Conservation (phyloP, 1,284 basidiomycete genomes). For the Singerocomus inundabilis region DNA sequence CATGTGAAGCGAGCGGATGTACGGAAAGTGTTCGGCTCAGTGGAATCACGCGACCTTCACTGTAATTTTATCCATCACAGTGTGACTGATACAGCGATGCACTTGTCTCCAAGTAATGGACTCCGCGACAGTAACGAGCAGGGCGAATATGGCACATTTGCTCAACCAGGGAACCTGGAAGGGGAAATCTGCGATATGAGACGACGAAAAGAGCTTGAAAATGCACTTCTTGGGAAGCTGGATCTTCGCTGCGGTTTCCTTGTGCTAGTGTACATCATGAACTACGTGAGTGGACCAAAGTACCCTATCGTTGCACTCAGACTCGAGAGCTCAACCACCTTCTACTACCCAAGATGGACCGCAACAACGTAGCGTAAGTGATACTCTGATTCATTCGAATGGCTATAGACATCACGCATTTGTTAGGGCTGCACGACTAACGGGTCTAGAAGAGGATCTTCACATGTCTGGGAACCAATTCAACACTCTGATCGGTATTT, state of each 20-base stretch:
- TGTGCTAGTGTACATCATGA: constrained; percentile 66
- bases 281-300: constrained; percentile 45
- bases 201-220: constrained; percentile 43
- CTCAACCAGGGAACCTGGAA: constrained; percentile 25
- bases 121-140: not conserved
- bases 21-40: not conserved
- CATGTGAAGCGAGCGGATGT: not conserved
- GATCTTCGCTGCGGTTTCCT: constrained; percentile 66
- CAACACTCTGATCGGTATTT: constrained; percentile 67
- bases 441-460: constrained; percentile 72
- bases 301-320: not conserved
- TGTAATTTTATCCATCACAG: not conserved
- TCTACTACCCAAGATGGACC: constrained; percentile 53
- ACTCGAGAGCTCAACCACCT: not conserved
- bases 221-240: constrained; percentile 55
- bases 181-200: constrained; percentile 41
- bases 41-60: not conserved
- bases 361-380: constrained; percentile 62
- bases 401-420: not conserved
- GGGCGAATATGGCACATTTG: constrained; percentile 10
- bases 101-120: not conserved
- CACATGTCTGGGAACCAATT: constrained; percentile 64
- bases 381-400: not conserved
- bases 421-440: constrained; percentile 58
- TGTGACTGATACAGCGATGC: no score